Evolutionary conservation across 148 eudicot species (phyloP).

Genomic region (Chenopodium album): DNA sequence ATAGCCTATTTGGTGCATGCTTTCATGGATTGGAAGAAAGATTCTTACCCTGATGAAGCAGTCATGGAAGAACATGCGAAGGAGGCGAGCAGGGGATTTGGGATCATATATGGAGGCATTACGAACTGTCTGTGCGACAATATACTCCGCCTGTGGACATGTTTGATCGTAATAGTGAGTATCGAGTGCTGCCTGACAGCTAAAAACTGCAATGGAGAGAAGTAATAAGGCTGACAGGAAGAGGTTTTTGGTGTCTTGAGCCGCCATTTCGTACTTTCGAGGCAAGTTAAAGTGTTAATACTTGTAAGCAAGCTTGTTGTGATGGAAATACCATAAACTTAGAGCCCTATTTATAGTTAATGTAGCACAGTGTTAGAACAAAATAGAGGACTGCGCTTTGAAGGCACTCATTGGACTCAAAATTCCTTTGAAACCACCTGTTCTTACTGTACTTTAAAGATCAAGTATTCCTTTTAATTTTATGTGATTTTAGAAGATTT

Average conservation of each 20-base stretch:
- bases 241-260: slow-evolving; percentile 19
- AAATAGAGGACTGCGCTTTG: slow-evolving; percentile 16
- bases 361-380: background rate
- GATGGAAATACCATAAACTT: slow-evolving; percentile 23
- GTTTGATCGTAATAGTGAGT: slow-evolving; percentile 52
- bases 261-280: slow-evolving; percentile 30
- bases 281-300: background rate
- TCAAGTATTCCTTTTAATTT: background rate
- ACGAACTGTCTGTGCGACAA: slow-evolving; percentile 42
- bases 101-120: slow-evolving; percentile 53
- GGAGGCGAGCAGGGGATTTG: slow-evolving; percentile 63
- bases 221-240: slow-evolving; percentile 23
- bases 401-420: slow-evolving; percentile 23
- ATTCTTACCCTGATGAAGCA: slow-evolving; percentile 59
- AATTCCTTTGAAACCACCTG: slow-evolving; percentile 6
- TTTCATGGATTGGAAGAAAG: background rate
- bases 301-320: background rate
- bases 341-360: slow-evolving; percentile 8
- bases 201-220: slow-evolving; percentile 25
- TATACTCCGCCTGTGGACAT: slow-evolving; percentile 60
- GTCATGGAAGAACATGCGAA: slow-evolving; percentile 77
- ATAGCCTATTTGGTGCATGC: background rate
- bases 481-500: background rate
- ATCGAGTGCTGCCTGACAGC: slow-evolving; percentile 43
- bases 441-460: slow-evolving; percentile 24